phyloP scores from a whole-genome alignment of 169 alveolate genomes.

The Eimeria sp. region DNA sequence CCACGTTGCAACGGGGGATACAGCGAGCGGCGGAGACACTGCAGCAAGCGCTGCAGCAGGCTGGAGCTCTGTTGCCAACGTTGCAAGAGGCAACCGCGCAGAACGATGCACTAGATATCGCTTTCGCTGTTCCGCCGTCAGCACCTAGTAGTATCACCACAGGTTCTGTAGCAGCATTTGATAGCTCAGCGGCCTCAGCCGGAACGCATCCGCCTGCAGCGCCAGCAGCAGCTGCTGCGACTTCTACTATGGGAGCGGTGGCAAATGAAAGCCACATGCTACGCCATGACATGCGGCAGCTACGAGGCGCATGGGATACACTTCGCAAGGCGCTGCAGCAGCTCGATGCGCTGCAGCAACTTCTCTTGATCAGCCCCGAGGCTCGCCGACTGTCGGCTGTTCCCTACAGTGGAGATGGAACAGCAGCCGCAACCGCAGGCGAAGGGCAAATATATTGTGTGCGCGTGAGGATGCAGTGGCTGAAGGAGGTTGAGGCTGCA shows the following conservation, averaged over 20 bases:
- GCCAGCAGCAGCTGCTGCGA: neutral
- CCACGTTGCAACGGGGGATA: conserved; percentile 5
- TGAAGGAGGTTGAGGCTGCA: conserved; percentile 7
- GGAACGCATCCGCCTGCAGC: neutral
- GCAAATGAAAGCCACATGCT: conserved; percentile 19
- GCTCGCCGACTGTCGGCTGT: conserved; percentile 37
- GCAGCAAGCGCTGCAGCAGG: conserved; percentile 54
- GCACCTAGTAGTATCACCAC: neutral
- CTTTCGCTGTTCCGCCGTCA: neutral
- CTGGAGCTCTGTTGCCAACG: conserved; percentile 48
- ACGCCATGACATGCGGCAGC: conserved; percentile 28
- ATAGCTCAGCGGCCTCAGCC: neutral
- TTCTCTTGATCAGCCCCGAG: conserved; percentile 11
- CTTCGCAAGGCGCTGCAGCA: conserved; percentile 39
- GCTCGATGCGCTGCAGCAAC: conserved; percentile 15
- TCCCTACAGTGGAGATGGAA: neutral
- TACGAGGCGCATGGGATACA: conserved; percentile 18
- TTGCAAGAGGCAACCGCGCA: conserved; percentile 37
- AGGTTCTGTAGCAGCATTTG: neutral
- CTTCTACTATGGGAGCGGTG: neutral
- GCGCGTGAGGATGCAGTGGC: conserved; percentile 67
- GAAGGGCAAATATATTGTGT: neutral
- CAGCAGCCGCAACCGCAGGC: conserved; percentile 21
- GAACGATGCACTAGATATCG: conserved; percentile 26
- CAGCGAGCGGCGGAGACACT: conserved; percentile 55